Percentiles rank a stretch among this genome's conserved stretches.
These are phyloP conservation scores for Serpula lacrymans DNA, from an alignment of 768 basidiomycete species.

Conservation along the genomic window DNA sequence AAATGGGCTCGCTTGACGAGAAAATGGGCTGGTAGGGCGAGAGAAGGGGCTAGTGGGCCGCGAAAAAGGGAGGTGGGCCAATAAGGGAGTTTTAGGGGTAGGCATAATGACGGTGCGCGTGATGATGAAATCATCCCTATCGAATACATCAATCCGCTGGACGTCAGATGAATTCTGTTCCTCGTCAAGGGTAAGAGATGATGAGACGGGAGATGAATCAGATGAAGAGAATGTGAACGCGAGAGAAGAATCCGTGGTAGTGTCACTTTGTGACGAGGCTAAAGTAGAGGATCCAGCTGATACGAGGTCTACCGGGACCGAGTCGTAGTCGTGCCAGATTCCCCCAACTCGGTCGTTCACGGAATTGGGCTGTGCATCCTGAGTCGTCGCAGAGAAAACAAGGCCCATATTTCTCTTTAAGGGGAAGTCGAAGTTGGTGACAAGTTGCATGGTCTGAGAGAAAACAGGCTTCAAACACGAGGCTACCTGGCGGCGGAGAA, in stretches of 20 bases:
- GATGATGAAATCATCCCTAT: constrained; percentile 28
- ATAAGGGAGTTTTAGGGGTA: constrained; percentile 18
- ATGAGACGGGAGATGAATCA: constrained; percentile 9
- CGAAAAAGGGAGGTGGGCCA: constrained; percentile 18
- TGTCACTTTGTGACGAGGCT: constrained; percentile 5
- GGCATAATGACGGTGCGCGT: constrained; percentile 39
- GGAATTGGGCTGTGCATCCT: too few species aligned
- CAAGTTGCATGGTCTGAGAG: too few species aligned
- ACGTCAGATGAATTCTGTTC: constrained; percentile 6
- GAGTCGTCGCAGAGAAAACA: constrained; percentile 12
- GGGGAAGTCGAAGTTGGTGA: constrained; percentile 8
- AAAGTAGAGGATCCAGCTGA: constrained; percentile 7
- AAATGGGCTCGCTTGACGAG: constrained; percentile 19
- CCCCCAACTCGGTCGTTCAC: constrained; percentile 23
- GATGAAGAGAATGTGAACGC: constrained; percentile 16
- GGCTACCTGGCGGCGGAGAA: constrained; percentile 10
- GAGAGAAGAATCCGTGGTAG: constrained; percentile 4
- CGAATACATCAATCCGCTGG: constrained; percentile 20
- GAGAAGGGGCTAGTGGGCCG: constrained; percentile 28
- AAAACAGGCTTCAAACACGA: constrained; percentile 17
- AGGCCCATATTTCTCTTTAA: constrained; percentile 25
- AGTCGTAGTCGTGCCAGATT: constrained; percentile 31
- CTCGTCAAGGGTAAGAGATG: constrained; percentile 12
- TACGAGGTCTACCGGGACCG: constrained; percentile 28
- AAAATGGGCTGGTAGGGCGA: constrained; percentile 20